phyloP scores from a whole-genome alignment of 2,329 filamentous ascomycete species.

The Phaeophleospora eucalypticola region DNA sequence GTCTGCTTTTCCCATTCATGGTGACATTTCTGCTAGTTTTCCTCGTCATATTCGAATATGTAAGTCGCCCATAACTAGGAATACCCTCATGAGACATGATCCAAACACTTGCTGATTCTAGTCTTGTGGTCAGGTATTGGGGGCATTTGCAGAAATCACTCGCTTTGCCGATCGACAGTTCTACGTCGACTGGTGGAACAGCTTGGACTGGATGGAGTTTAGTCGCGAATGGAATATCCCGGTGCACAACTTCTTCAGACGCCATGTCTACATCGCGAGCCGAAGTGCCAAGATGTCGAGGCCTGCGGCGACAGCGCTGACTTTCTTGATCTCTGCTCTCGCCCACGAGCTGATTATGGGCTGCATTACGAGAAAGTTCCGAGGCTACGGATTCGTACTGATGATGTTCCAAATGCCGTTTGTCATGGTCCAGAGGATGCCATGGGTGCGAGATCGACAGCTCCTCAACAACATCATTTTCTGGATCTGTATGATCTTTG shows the following conservation, averaged over 20 bases:
- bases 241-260: constrained; percentile 88
- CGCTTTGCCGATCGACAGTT: constrained; percentile 90
- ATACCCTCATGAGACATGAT: no score
- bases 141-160: constrained; percentile 83
- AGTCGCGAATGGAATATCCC: constrained; percentile 89
- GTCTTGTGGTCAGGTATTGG: no score
- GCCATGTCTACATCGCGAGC: constrained; percentile 87
- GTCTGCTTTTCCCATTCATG: constrained; percentile 72
- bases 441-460: constrained; percentile 67
- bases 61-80: no score
- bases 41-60: constrained; percentile 96
- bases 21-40: constrained; percentile 63
- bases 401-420: constrained; percentile 98
- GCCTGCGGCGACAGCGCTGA: constrained; percentile 76
- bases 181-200: constrained; percentile 73
- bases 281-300: constrained; percentile 67
- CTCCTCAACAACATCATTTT: constrained; percentile 61
- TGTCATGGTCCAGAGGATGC: constrained; percentile 81
- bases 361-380: constrained; percentile 93
- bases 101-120: no score
- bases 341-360: constrained; percentile 96
- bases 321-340: constrained; percentile 82
- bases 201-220: constrained; percentile 90
- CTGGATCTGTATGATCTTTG: constrained; percentile 35
- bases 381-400: constrained; percentile 87